Conservation (phyloP, 306 rosid species). For the Cercis canadensis region DNA sequence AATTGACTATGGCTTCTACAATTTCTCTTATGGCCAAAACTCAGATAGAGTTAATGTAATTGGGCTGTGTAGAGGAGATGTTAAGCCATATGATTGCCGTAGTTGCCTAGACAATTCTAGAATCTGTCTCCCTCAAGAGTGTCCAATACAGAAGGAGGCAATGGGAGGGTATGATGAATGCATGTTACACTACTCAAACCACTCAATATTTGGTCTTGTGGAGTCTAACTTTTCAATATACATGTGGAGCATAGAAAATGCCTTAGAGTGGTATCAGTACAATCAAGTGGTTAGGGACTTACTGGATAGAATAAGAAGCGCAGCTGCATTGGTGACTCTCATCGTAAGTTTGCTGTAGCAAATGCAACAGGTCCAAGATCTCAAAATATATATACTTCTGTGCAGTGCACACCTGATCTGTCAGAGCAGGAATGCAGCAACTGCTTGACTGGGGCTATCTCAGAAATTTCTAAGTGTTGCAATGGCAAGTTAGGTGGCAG, state of each 20-base stretch:
- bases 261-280: background rate
- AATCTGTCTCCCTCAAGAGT: constrained; percentile 15
- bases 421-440: background rate
- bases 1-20: constrained; percentile 43
- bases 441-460: background rate
- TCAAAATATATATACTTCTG: constrained; percentile 9
- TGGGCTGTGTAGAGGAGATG: constrained; percentile 56
- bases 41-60: constrained; percentile 40
- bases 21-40: constrained; percentile 36
- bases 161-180: constrained; percentile 32
- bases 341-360: background rate
- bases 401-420: constrained; percentile 39
- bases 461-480: background rate
- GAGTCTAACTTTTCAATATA: background rate
- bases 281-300: background rate
- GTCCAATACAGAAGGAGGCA: constrained; percentile 45
- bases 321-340: background rate
- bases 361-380: background rate
- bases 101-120: constrained; percentile 44
- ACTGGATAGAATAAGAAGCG: background rate
- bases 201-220: background rate
- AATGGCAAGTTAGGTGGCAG: background rate
- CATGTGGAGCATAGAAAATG: background rate
- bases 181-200: constrained; percentile 38
- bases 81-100: constrained; percentile 34